Base-by-base conservation (phyloP, 169 alveolate genomes). In the Ichthyophthirius multifiliis region DNA sequence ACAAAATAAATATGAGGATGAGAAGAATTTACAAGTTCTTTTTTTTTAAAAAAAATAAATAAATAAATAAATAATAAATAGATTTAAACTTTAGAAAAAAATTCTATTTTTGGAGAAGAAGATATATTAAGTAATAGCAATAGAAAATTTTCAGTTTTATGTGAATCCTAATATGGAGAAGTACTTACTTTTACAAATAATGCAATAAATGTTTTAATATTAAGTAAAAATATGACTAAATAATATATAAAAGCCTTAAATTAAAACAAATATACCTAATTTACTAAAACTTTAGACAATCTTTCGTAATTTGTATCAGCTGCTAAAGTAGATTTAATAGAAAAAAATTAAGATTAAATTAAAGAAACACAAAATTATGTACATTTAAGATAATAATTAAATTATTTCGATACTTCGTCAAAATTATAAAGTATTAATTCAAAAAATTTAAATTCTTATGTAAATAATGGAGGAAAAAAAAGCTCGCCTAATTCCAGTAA, bases 21-120 rank as follows among this genome's bases (percentile, higher is more conserved):
- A 55, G 31, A 55, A 55, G 7, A 55, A 55, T 55, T 39, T 55
- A 27, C 43, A 55, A 27, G 71, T 55, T 27, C 4, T 10, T 18
- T 20, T 23, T 18, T 55, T 27, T n/a, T 45, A 27, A 5, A 5
- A 4, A n/a, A 4, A 4, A 45, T 12, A 12, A 12, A 12, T 4
- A n/a, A 5, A 45, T 45, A 47, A 47, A 20, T 18, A 41, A 41
- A 9, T 6, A 55, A 15, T 18, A 3, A 27, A 4, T 55, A 55
- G 71, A 39, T 55, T 10, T 34, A 39, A 18, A 55, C 39, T 20
- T 27, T 55, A 20, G 34, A 55, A 55, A 18, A 39, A 4, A 55
- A 55, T 23, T 34, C 23, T 13, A 55, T 55, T 34, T 55, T 55
- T 55, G 71, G 71, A 55, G 71, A 55, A 55, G 71, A 55, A 55